These are phyloP conservation scores for Aegilops longissima DNA, from an alignment of 176 grass and related monocot species.

Conservation along the genomic window DNA sequence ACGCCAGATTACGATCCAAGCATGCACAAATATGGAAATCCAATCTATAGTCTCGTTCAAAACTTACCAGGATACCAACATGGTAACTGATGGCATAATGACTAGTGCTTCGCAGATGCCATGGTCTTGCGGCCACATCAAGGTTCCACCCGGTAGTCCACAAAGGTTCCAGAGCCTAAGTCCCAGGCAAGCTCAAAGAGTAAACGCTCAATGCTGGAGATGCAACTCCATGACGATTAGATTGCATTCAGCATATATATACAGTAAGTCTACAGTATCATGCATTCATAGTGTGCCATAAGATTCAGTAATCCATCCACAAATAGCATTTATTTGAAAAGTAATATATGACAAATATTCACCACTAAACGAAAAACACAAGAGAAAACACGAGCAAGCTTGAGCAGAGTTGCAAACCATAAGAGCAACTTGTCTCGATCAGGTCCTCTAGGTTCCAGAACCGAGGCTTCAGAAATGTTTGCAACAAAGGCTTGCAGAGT, in stretches of 20 bases:
- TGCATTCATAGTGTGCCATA: not conserved
- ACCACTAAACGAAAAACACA: not conserved
- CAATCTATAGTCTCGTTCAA: not conserved
- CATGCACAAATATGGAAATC: not conserved
- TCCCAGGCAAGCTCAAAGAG: not conserved
- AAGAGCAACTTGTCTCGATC: not conserved
- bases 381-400: not conserved
- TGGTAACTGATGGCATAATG: not conserved
- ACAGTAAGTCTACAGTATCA: not conserved
- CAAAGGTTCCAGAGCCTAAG: not conserved
- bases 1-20: not conserved
- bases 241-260: not conserved
- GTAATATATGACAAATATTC: not conserved
- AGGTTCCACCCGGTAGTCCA: not conserved
- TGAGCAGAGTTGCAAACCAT: not conserved
- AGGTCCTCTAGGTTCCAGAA: slow-evolving; percentile 12
- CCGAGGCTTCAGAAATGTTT: not conserved
- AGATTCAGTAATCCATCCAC: not conserved
- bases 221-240: not conserved
- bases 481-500: not conserved
- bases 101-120: not conserved
- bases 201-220: not conserved
- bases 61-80: not conserved
- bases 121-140: not conserved
- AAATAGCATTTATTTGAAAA: not conserved